Conservation (phyloP, 805 yeast genomes). For the Kluyveromyces starmeri region DNA sequence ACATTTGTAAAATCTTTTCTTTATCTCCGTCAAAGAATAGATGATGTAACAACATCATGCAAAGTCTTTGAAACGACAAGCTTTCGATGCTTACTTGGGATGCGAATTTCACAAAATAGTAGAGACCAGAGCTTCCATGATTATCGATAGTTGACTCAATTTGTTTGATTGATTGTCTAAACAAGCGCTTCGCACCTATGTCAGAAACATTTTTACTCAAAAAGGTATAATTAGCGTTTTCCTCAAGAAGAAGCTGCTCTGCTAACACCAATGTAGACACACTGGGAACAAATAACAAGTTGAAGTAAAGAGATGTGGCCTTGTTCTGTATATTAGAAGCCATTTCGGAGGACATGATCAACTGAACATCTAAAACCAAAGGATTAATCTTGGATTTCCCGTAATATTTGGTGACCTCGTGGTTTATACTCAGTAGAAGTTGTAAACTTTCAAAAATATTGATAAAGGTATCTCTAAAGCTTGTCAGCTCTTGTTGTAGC, state of each 20-base stretch:
- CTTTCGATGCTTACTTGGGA: constrained; percentile 28
- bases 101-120: constrained; percentile 30
- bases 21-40: constrained; percentile 18
- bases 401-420: constrained; percentile 14
- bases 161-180: background rate
- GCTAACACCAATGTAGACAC: constrained; percentile 15
- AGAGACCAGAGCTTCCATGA: constrained; percentile 31
- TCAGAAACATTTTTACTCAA: background rate
- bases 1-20: constrained; percentile 8
- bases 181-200: background rate
- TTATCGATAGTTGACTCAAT: constrained; percentile 19
- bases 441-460: constrained; percentile 13
- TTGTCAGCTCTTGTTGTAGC: constrained; percentile 6
- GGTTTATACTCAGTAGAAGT: constrained; percentile 10
- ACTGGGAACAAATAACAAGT: constrained; percentile 18
- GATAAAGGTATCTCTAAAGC: constrained; percentile 2
- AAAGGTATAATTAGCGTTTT: background rate
- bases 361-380: constrained; percentile 2
- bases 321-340: constrained; percentile 13
- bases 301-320: constrained; percentile 16
- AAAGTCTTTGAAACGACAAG: constrained; percentile 27
- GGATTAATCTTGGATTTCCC: constrained; percentile 10
- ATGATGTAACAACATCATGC: constrained; percentile 26
- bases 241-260: constrained; percentile 12
- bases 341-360: background rate